Conservation (phyloP, 768 basidiomycete genomes). For the Agrocybe chaxingu region DNA sequence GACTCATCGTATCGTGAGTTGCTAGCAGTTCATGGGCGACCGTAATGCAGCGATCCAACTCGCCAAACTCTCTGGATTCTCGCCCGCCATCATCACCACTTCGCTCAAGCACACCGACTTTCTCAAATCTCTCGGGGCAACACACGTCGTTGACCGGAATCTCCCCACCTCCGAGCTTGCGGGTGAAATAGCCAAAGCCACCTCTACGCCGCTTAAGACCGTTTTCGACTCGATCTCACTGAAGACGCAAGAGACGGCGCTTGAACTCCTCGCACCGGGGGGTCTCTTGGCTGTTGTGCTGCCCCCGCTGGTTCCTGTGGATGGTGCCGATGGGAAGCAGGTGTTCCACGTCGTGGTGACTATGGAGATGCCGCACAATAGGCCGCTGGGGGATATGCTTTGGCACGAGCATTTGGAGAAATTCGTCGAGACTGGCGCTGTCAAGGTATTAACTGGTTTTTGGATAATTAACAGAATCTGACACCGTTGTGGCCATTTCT, state of each 20-base stretch:
- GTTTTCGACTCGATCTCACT: conserved; percentile 23
- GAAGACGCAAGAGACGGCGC: conserved; percentile 18
- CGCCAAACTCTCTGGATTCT: conserved; percentile 35
- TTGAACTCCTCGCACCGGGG: conserved; percentile 26
- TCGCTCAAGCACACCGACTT: conserved; percentile 24
- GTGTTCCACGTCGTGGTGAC: conserved; percentile 4
- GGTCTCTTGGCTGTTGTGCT: conserved; percentile 33
- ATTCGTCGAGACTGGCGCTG: conserved; percentile 12
- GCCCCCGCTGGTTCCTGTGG: conserved; percentile 18
- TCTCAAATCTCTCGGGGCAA: conserved; percentile 36
- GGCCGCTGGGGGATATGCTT: conserved; percentile 2
- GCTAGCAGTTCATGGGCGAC: neutral
- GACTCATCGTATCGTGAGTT: neutral
- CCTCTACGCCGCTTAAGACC: conserved; percentile 14
- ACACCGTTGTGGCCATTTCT: neutral
- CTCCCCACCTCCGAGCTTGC: conserved; percentile 15
- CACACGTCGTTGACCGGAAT: conserved; percentile 33
- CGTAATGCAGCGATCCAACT: conserved; percentile 28
- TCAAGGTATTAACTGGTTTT: conserved; percentile 14
- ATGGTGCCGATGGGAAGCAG: conserved; percentile 6
- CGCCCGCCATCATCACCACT: conserved; percentile 38
- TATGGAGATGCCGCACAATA: conserved; percentile 7
- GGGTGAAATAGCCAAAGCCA: conserved; percentile 17
- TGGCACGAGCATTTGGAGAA: conserved; percentile 9
- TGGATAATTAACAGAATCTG: neutral